A percentile compares a stretch with the other conserved stretches of the same genome.
These are phyloP conservation scores for Zymoseptoria crescenta DNA, from an alignment of 2,329 filamentous ascomycete species.

Conservation along the genomic window DNA sequence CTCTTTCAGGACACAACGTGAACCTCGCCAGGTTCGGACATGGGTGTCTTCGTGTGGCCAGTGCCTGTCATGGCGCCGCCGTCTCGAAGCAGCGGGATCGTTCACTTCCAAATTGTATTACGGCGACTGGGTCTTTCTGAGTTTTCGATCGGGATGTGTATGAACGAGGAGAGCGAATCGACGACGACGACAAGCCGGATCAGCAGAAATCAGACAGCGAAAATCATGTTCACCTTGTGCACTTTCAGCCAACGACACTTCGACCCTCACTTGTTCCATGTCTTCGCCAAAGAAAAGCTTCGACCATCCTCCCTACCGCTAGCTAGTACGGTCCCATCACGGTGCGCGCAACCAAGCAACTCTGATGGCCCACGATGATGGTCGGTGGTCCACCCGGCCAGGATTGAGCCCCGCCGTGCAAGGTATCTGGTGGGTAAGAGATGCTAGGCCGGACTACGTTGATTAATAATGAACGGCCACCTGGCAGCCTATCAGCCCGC, in stretches of 20 bases:
- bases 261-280: background rate
- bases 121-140: conserved; percentile 2
- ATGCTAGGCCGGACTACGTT: background rate
- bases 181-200: conserved; percentile 2
- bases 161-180: conserved; percentile 5
- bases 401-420: background rate
- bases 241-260: background rate
- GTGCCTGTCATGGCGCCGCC: background rate
- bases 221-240: background rate
- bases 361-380: background rate
- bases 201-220: background rate
- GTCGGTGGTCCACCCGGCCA: background rate
- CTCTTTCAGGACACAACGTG: conserved; percentile 1
- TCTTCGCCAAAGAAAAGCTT: background rate
- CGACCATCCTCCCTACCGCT: background rate
- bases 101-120: conserved; percentile 8
- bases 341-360: background rate
- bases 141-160: background rate
- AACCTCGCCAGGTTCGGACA: background rate
- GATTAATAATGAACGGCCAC: background rate
- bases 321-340: background rate
- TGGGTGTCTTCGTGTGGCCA: background rate
- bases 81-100: background rate
- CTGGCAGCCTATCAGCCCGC: background rate
- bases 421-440: background rate